Percentiles rank a stretch among this genome's conserved stretches.
phyloP scores from a whole-genome alignment of 176 grass and related monocot species.

The Oryza meridionalis region DNA sequence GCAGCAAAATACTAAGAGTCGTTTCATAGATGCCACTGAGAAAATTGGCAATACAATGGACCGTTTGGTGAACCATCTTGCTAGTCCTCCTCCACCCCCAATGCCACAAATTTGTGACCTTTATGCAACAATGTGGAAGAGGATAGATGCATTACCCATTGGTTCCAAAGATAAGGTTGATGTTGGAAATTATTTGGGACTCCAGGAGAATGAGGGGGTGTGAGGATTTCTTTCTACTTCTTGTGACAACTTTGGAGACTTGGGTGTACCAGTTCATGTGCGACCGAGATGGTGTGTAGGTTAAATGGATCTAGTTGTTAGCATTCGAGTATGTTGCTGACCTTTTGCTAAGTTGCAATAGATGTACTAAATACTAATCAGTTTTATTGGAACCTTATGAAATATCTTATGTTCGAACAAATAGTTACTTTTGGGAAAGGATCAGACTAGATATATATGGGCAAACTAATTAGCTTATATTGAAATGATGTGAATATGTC shows the following conservation, averaged over 20 bases:
- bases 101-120: neutral
- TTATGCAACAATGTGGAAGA: conserved; percentile 10
- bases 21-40: neutral
- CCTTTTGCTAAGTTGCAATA: neutral
- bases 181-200: neutral
- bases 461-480: too few relatives aligned
- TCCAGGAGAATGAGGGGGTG: neutral
- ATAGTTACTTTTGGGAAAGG: too few relatives aligned
- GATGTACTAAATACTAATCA: neutral
- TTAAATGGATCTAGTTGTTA: neutral
- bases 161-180: neutral
- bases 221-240: neutral
- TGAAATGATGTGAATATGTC: too few relatives aligned
- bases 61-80: neutral
- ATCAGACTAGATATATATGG: too few relatives aligned
- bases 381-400: neutral
- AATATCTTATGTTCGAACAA: neutral
- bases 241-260: neutral
- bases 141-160: neutral
- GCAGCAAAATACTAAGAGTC: neutral
- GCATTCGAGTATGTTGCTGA: neutral
- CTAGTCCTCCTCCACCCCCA: neutral
- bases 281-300: neutral
- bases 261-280: neutral
- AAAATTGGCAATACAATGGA: neutral